Conservation (phyloP, 208 protist species). For the Leishmania tropica region DNA sequence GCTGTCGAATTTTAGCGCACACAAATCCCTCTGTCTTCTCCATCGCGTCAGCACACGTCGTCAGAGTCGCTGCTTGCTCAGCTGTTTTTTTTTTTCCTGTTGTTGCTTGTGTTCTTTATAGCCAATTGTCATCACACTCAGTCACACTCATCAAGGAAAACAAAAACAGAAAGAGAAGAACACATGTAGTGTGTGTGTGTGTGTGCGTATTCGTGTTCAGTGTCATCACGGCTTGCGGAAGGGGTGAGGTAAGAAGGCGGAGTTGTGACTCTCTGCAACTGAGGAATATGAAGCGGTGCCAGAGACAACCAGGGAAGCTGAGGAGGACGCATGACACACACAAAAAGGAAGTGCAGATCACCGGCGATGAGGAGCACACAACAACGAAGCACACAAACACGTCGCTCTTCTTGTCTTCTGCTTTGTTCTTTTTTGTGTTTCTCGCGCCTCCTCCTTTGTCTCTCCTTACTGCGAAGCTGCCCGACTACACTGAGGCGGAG, state of each 20-base stretch:
- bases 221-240: background rate
- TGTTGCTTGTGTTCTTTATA: background rate
- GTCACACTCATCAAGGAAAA: background rate
- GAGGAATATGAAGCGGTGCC: background rate
- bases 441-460: too few species aligned
- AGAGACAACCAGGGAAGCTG: background rate
- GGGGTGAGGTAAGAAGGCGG: background rate
- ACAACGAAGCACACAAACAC: background rate
- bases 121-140: background rate
- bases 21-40: background rate
- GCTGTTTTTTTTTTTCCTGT: background rate
- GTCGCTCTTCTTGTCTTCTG: background rate
- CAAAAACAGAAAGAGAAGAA: background rate
- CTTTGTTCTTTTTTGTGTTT: background rate
- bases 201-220: conserved; percentile 3
- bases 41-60: background rate
- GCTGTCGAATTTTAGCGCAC: background rate
- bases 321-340: background rate
- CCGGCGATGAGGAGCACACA: background rate
- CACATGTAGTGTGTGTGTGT: background rate
- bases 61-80: background rate
- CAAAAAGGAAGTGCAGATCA: background rate
- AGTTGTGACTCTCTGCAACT: background rate
- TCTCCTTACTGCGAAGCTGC: background rate
- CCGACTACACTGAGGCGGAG: background rate